phyloP scores from a whole-genome alignment of 1,139 yeast species.

The Lodderomyces elongisporus region DNA sequence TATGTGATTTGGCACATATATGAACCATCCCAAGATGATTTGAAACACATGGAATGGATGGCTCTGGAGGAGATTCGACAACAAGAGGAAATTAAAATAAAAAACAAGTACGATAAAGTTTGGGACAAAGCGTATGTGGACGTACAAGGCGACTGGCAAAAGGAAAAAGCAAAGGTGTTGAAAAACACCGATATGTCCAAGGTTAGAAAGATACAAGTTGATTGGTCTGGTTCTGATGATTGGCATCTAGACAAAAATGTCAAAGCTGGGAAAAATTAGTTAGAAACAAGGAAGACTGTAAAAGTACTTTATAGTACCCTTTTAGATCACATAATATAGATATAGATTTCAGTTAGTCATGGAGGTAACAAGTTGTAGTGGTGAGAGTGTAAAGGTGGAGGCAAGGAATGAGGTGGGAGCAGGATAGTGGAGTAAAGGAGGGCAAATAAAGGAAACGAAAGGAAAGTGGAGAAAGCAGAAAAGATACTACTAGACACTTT shows the following conservation, averaged over 20 bases:
- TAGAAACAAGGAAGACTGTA: too few relatives aligned
- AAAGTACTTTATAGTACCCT: too few relatives aligned
- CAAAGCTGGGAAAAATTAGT: constrained; percentile 25
- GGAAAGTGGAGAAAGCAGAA: too few relatives aligned
- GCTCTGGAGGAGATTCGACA: constrained; percentile 82
- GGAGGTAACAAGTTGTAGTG: too few relatives aligned
- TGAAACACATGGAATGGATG: constrained; percentile 96
- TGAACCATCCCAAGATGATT: constrained; percentile 82
- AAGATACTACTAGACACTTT: too few relatives aligned
- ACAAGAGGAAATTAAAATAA: constrained; percentile 59
- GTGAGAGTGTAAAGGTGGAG: too few relatives aligned
- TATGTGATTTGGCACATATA: constrained; percentile 91
- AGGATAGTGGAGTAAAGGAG: too few relatives aligned
- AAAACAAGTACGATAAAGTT: constrained; percentile 65
- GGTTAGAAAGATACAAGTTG: constrained; percentile 49
- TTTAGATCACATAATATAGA: too few relatives aligned
- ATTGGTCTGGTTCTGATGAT: constrained; percentile 62
- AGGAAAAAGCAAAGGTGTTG: constrained; percentile 60
- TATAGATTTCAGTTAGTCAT: too few relatives aligned
- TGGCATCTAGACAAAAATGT: constrained; percentile 29
- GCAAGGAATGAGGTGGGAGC: too few relatives aligned
- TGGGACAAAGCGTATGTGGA: constrained; percentile 78
- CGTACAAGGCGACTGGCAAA: constrained; percentile 62
- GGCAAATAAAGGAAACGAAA: too few relatives aligned
- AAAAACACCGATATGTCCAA: constrained; percentile 65